phyloP scores from a whole-genome alignment of 176 grass and related monocot genomes.

The Bromus sterilis region DNA sequence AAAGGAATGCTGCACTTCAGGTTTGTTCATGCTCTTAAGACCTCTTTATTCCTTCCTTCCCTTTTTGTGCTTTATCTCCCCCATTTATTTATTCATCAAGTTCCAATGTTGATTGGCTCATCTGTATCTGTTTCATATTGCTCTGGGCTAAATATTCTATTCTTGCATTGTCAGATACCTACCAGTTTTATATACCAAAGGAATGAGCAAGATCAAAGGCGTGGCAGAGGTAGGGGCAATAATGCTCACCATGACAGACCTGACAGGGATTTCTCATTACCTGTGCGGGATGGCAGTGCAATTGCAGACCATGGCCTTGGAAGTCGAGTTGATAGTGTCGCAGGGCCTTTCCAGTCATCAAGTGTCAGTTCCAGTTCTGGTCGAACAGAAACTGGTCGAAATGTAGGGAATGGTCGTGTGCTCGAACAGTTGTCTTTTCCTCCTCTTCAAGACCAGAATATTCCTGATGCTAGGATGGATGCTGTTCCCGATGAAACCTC shows the following conservation, averaged over 20 bases:
- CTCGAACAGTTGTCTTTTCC: slow-evolving; percentile 78
- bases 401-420: slow-evolving; percentile 20
- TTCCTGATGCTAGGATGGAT: slow-evolving; percentile 36
- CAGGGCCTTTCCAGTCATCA: slow-evolving; percentile 34
- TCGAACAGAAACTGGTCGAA: slow-evolving; percentile 26
- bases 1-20: slow-evolving; percentile 91
- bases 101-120: neutral
- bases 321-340: slow-evolving; percentile 20
- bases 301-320: slow-evolving; percentile 13
- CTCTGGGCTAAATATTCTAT: slow-evolving; percentile 15
- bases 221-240: slow-evolving; percentile 65
- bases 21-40: slow-evolving; percentile 21
- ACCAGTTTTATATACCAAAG: slow-evolving; percentile 93
- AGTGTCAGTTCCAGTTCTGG: slow-evolving; percentile 29
- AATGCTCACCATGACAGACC: slow-evolving; percentile 38
- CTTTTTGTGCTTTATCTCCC: neutral
- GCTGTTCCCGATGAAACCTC: slow-evolving; percentile 46
- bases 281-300: slow-evolving; percentile 37
- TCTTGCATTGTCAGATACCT: slow-evolving; percentile 64
- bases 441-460: slow-evolving; percentile 63
- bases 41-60: neutral
- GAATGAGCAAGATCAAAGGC: slow-evolving; percentile 71
- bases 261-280: slow-evolving; percentile 27
- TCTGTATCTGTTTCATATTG: neutral
- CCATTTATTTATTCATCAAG: neutral